Conservation (phyloP, 176 grass and related monocot genomes). For the Cymbopogon citratus region DNA sequence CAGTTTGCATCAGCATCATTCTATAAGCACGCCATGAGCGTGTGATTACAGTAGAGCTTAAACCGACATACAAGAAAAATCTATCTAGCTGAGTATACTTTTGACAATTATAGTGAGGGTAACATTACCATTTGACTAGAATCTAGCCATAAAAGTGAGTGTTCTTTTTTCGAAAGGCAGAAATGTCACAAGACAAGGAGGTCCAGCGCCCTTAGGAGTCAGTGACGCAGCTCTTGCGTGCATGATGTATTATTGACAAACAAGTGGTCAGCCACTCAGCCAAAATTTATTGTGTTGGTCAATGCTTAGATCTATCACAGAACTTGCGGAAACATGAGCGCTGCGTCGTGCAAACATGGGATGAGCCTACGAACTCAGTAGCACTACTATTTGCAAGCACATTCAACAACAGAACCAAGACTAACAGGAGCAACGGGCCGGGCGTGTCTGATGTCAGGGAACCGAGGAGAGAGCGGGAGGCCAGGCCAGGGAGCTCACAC, state of each 20-base stretch:
- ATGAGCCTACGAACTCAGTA: neutral
- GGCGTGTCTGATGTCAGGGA: neutral
- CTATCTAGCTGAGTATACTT: neutral
- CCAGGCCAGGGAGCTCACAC: constrained; percentile 22
- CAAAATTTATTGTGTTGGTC: neutral
- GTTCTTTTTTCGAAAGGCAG: neutral
- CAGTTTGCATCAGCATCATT: constrained; percentile 3
- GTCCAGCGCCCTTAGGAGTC: neutral
- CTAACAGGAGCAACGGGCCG: neutral
- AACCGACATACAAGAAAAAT: neutral
- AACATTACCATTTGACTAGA: neutral
- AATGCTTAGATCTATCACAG: neutral
- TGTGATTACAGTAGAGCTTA: neutral
- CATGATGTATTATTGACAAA: neutral
- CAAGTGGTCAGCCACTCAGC: neutral
- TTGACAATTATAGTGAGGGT: neutral
- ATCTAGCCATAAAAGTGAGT: neutral
- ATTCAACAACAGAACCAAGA: neutral
- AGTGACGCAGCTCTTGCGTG: neutral
- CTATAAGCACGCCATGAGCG: neutral
- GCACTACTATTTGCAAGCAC: neutral
- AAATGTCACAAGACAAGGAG: neutral
- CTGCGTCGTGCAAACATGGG: neutral
- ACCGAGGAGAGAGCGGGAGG: neutral
- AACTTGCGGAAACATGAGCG: neutral